Evolutionary conservation across 2,329 filamentous ascomycete species (phyloP).

Genomic region (Fusarium nisikadoi): DNA sequence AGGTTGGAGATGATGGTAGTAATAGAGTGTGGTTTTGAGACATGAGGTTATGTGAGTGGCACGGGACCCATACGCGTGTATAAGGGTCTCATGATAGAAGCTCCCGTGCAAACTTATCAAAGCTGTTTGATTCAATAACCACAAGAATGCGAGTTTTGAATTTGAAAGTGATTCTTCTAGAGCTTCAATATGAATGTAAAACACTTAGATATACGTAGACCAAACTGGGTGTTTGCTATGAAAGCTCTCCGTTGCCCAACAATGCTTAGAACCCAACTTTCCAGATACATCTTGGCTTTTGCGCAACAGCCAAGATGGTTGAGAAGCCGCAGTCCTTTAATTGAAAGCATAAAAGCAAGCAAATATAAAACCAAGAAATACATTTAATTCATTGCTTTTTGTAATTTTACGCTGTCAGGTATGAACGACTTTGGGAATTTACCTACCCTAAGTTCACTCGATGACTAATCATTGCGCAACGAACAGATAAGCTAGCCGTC

Average conservation of each 20-base stretch:
- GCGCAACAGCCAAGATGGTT: background rate
- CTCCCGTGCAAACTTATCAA: constrained; percentile 2
- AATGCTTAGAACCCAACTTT: too few species aligned
- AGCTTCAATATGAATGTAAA: too few species aligned
- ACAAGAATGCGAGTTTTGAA: too few species aligned
- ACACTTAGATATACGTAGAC: too few species aligned
- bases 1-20: too few species aligned
- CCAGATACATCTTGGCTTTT: background rate
- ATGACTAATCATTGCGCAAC: constrained; percentile 43
- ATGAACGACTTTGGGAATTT: background rate
- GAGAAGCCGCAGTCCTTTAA: accelerated
- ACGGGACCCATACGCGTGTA: constrained; percentile 25
- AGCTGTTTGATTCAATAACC: too few species aligned
- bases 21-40: background rate
- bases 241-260: too few species aligned
- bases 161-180: too few species aligned
- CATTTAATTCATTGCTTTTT: too few species aligned
- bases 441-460: constrained; percentile 1
- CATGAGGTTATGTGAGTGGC: constrained; percentile 17
- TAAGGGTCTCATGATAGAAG: constrained; percentile 19
- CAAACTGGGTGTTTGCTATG: too few species aligned
- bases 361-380: background rate
- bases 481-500: constrained; percentile 43
- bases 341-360: accelerated
- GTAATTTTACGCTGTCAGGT: background rate